phyloP scores from a whole-genome alignment of 805 yeast species.

The Saccharomyces eubayanus region DNA sequence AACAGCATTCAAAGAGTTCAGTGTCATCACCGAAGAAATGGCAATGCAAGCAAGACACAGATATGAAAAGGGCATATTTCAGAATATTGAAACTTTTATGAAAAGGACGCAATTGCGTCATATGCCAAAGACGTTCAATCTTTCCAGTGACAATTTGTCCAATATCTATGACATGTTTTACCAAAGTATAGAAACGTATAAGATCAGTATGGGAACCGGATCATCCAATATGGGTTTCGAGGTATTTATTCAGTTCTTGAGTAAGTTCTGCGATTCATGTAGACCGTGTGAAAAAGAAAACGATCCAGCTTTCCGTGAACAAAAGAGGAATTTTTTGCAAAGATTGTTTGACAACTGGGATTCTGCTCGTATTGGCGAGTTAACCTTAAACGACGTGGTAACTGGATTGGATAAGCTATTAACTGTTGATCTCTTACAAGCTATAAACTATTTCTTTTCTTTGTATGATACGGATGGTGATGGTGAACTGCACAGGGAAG shows the following conservation, averaged over 20 bases:
- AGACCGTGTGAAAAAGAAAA: conserved; percentile 32
- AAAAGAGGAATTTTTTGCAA: conserved; percentile 43
- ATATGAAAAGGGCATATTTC: conserved; percentile 68
- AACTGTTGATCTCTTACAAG: conserved; percentile 67
- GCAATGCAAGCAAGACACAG: conserved; percentile 61
- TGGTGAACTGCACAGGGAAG: conserved; percentile 66
- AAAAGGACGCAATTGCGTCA: conserved; percentile 87
- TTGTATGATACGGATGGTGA: conserved; percentile 56
- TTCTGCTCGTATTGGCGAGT: conserved; percentile 41
- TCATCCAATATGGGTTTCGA: conserved; percentile 65
- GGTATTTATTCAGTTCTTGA: conserved; percentile 65
- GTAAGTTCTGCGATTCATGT: conserved; percentile 75
- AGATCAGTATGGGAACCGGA: conserved; percentile 45
- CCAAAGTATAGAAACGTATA: conserved; percentile 59
- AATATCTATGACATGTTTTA: conserved; percentile 81
- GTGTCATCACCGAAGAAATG: conserved; percentile 65
- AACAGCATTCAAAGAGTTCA: conserved; percentile 86
- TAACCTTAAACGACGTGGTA: conserved; percentile 63
- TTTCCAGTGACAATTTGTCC: conserved; percentile 51
- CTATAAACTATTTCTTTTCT: conserved; percentile 70
- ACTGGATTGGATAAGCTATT: conserved; percentile 63
- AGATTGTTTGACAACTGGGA: conserved; percentile 71
- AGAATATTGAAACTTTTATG: conserved; percentile 81
- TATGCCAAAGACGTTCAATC: conserved; percentile 61
- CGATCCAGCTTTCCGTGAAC: conserved; percentile 24